Evolutionary conservation across 2,329 filamentous ascomycete genomes (phyloP), one percentile per base, ranked within the genome.

Genomic region (Torrubiella hemipterigena): DNA sequence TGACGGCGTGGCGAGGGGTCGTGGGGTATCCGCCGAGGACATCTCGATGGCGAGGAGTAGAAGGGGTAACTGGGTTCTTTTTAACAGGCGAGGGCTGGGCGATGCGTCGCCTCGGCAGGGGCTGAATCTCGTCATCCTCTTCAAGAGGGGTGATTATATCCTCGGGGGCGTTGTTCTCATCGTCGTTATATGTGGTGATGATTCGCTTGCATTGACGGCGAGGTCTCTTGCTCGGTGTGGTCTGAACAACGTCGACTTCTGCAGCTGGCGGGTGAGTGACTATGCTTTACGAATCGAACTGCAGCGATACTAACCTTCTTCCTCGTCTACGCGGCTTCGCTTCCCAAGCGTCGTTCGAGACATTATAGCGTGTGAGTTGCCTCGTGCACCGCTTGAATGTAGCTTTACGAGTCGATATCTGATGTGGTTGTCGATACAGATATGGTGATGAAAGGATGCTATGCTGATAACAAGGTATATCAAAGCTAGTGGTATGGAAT

Each of bases 1-100:
- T 79, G 36, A 94, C 78, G 34, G 83, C 75, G 52, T 93, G 86
- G 36, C 83, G 76, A 26, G 89, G 89, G 5, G 89, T 95, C 33
- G 79, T 67, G 3, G 81, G 80, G 14, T 76, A 68, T 39, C 73
- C 69, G 31, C 73, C 71, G 36, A 89, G 67, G 29, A 72, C 84
- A 73, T 95, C 81, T 54, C 81, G 74, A 49, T 85, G 81, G 42
- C 84, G 70, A 17, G 82, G 77, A 9, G 83, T 87, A 15, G 73
- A 73, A 2, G 83, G 83, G 3, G 77, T 81, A 30, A 77, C 63
- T 11, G 73, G 72, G 28, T 58, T 70, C 48, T 63, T 53, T 31
- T 51, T 56, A 15, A 41, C 42, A 11, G 51, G 45, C 4, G 49
- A 44, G 27, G 50, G 49, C n/a, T 52, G 48, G 14, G 39, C 40